A percentile compares a stretch with the other conserved stretches of the same genome.
Evolutionary conservation across 805 yeast genomes (phyloP).

Genomic region (Schwanniomyces vanrijiae): DNA sequence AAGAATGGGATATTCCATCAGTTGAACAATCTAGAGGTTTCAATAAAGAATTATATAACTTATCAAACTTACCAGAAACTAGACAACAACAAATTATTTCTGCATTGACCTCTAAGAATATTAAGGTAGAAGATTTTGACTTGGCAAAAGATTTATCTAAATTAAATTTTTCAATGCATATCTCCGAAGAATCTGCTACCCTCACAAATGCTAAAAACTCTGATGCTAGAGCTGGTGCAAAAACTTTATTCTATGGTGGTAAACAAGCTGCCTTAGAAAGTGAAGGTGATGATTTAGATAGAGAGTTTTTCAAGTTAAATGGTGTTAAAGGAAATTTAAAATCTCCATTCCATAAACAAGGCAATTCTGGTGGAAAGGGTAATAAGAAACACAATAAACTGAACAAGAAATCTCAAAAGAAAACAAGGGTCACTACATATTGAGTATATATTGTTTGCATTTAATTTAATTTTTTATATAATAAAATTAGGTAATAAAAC

Average conservation of each 20-base stretch:
- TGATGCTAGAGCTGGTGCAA: conserved; percentile 33
- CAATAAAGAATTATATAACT: conserved; percentile 71
- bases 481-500: too few species aligned
- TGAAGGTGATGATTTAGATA: conserved; percentile 81
- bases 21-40: conserved; percentile 47
- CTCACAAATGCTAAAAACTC: conserved; percentile 15
- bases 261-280: conserved; percentile 75
- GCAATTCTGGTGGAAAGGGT: conserved; percentile 15
- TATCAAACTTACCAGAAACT: conserved; percentile 64
- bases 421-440: conserved; percentile 30
- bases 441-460: conserved; percentile 6
- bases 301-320: conserved; percentile 77
- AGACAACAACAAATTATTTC: conserved; percentile 69
- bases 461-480: not conserved
- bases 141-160: conserved; percentile 67
- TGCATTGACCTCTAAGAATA: conserved; percentile 61
- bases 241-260: conserved; percentile 69
- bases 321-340: conserved; percentile 60
- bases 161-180: conserved; percentile 78
- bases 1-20: conserved; percentile 55
- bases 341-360: conserved; percentile 70
- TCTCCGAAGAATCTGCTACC: conserved; percentile 38
- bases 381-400: conserved; percentile 71
- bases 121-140: conserved; percentile 54
- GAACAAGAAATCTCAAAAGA: conserved; percentile 64